A percentile compares a stretch with the other conserved stretches of the same genome.
These are phyloP conservation scores for Neocucurbitaria cava DNA, from an alignment of 2,329 filamentous ascomycete genomes.

Conservation along the genomic window DNA sequence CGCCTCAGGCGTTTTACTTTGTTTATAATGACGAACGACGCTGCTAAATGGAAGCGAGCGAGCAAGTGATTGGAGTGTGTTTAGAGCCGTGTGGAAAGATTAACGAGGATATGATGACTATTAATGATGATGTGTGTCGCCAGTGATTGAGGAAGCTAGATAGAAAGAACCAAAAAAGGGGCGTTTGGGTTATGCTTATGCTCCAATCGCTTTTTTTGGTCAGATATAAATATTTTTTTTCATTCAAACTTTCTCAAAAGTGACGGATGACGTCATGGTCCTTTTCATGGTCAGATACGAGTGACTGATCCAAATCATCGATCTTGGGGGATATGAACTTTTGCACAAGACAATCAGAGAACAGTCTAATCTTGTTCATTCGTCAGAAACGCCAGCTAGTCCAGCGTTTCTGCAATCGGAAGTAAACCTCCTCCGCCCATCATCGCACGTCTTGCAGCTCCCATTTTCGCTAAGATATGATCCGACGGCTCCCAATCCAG, in stretches of 20 bases:
- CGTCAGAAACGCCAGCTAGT: constrained; percentile 43
- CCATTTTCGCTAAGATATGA: constrained; percentile 39
- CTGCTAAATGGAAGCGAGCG: background rate
- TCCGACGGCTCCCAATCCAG: constrained; percentile 30
- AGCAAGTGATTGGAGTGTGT: background rate
- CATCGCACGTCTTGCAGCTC: constrained; percentile 25
- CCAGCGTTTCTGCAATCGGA: constrained; percentile 35
- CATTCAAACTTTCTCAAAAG: too few species aligned
- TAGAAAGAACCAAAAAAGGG: constrained; percentile 1
- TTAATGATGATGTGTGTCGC: background rate
- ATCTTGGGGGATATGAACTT: too few species aligned
- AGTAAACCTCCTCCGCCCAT: constrained; percentile 30
- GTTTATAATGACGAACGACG: background rate
- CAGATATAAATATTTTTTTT: too few species aligned
- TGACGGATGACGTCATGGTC: too few species aligned
- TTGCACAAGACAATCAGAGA: too few species aligned
- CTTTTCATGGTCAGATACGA: too few species aligned
- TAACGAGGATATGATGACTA: background rate
- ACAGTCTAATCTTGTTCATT: constrained; percentile 40
- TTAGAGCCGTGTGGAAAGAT: background rate
- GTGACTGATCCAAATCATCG: too few species aligned
- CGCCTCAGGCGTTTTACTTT: background rate
- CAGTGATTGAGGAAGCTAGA: background rate
- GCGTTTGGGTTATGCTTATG: background rate
- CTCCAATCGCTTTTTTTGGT: background rate